phyloP scores from a whole-genome alignment of 495 filamentous ascomycete species.

The Neurospora africana region DNA sequence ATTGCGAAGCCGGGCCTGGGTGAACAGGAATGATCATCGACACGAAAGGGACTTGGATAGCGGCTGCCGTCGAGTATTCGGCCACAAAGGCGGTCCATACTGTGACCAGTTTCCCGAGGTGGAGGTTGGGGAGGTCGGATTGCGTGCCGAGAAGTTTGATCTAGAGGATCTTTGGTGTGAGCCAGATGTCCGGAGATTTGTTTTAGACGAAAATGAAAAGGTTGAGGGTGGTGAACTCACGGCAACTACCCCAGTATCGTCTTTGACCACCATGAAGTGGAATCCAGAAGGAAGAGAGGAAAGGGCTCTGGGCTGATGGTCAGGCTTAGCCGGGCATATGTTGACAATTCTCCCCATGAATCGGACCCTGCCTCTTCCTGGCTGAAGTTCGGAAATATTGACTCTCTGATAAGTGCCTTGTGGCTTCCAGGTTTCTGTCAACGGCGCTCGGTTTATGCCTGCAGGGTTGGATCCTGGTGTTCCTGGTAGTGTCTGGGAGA shows the following conservation, averaged over 20 bases:
- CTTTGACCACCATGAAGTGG: slow-evolving; percentile 46
- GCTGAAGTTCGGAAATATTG: slow-evolving; percentile 39
- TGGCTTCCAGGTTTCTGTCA: slow-evolving; percentile 39
- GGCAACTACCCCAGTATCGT: slow-evolving; percentile 45
- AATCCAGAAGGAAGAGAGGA: slow-evolving; percentile 27
- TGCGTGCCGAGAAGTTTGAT: slow-evolving; percentile 32
- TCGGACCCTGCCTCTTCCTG: slow-evolving; percentile 40
- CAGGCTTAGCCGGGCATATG: slow-evolving; percentile 33
- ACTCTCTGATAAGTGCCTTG: slow-evolving; percentile 39
- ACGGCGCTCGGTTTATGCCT: slow-evolving; percentile 2
- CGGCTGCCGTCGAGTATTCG: slow-evolving; percentile 4
- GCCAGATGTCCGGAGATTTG: background rate
- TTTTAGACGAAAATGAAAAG: background rate
- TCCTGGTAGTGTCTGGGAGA: background rate
- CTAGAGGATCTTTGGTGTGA: slow-evolving; percentile 11
- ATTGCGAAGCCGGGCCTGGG: slow-evolving; percentile 15
- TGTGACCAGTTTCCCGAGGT: slow-evolving; percentile 31
- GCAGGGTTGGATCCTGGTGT: background rate
- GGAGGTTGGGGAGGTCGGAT: slow-evolving; percentile 20
- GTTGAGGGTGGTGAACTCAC: slow-evolving; percentile 22
- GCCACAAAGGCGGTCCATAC: slow-evolving; percentile 32
- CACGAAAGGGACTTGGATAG: slow-evolving; percentile 1
- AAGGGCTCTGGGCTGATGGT: slow-evolving; percentile 15
- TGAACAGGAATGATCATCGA: slow-evolving; percentile 14
- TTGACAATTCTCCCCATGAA: slow-evolving; percentile 53